Conservation (phyloP, 2,329 filamentous ascomycete genomes). For the Tolypocladium album region DNA sequence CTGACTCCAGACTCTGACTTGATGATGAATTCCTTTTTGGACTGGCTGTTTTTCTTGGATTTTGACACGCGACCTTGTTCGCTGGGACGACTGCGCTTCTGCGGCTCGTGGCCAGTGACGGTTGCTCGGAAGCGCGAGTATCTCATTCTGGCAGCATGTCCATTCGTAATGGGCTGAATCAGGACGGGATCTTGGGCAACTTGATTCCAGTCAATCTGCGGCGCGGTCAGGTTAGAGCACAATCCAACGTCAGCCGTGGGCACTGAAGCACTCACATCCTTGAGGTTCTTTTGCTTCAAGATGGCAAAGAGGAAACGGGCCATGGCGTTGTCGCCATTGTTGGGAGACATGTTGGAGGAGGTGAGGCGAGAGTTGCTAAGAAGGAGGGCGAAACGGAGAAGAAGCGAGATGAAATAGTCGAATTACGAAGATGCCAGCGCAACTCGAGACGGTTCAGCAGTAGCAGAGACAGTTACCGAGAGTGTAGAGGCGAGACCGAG, state of each 20-base stretch:
- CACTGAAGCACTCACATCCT: slow-evolving; percentile 37
- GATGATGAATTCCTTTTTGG: slow-evolving; percentile 22
- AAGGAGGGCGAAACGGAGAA: neutral
- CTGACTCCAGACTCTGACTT: slow-evolving; percentile 28
- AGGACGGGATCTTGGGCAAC: slow-evolving; percentile 45
- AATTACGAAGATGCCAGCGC: neutral
- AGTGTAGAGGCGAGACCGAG: neutral
- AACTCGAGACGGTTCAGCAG: neutral
- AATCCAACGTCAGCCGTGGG: neutral
- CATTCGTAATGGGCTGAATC: slow-evolving; percentile 43
- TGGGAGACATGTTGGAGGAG: slow-evolving; percentile 34
- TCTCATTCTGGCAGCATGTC: slow-evolving; percentile 50
- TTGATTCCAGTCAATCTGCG: slow-evolving; percentile 47
- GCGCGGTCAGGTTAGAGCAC: neutral
- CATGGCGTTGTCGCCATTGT: slow-evolving; percentile 45
- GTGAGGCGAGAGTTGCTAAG: neutral
- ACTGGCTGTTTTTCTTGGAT: slow-evolving; percentile 22
- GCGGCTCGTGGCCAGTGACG: slow-evolving; percentile 36
- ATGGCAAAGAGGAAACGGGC: slow-evolving; percentile 50
- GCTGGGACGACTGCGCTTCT: slow-evolving; percentile 31
- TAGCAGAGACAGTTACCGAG: neutral
- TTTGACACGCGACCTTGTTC: slow-evolving; percentile 37
- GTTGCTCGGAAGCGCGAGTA: slow-evolving; percentile 41
- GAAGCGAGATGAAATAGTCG: neutral
- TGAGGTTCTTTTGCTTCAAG: slow-evolving; percentile 47